These are phyloP conservation scores for Phytophthora parvispora DNA, from an alignment of 352 stramenopile species.

Conservation along the genomic window DNA sequence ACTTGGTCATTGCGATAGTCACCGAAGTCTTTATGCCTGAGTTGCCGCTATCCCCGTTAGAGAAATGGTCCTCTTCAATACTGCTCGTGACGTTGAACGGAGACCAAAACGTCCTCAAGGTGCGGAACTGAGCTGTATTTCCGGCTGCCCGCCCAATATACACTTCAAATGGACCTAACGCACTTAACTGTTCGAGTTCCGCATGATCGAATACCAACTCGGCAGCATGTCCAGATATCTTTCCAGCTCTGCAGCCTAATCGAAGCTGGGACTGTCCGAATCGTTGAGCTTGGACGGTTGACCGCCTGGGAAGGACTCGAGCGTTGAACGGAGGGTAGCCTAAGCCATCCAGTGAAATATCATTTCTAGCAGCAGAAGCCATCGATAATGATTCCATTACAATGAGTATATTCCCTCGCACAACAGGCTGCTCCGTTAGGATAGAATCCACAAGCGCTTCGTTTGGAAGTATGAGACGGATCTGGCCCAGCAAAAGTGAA, in stretches of 20 bases:
- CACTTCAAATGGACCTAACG: constrained; percentile 44
- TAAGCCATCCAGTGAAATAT: constrained; percentile 76
- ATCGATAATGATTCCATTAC: constrained; percentile 63
- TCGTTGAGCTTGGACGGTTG: constrained; percentile 53
- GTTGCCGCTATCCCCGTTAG: not conserved
- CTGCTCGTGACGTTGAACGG: constrained; percentile 60
- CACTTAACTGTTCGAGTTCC: not conserved
- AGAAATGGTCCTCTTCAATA: constrained; percentile 39
- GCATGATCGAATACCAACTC: constrained; percentile 27
- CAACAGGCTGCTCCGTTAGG: constrained; percentile 6
- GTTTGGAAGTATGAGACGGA: constrained; percentile 64
- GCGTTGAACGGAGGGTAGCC: constrained; percentile 84
- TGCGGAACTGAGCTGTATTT: constrained; percentile 13
- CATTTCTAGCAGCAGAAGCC: constrained; percentile 48
- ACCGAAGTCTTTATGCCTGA: constrained; percentile 3
- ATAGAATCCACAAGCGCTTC: constrained; percentile 48
- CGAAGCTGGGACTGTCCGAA: constrained; percentile 52
- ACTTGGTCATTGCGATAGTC: constrained; percentile 38
- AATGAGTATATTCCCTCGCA: constrained; percentile 43
- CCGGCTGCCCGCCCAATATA: constrained; percentile 31
- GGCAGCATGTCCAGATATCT: constrained; percentile 55
- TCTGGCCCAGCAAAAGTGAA: constrained; percentile 55
- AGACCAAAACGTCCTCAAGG: constrained; percentile 49
- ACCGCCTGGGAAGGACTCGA: constrained; percentile 63
- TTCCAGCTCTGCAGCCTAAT: constrained; percentile 55